These are phyloP conservation scores for Fusarium anthophilum DNA, from an alignment of 2,329 filamentous ascomycete species.

Conservation along the genomic window DNA sequence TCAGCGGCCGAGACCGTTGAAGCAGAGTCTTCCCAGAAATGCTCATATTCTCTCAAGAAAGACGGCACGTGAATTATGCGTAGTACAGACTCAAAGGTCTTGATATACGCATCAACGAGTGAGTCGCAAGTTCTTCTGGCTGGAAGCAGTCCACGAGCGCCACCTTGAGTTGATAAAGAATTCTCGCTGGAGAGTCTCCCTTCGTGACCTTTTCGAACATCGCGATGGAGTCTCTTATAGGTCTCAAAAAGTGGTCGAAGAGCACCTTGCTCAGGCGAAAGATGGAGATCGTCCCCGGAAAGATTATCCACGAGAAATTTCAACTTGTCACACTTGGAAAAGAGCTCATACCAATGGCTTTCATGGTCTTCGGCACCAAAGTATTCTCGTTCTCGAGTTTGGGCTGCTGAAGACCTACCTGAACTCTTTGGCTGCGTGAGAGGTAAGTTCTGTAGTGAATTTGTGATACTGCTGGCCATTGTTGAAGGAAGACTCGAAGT, in stretches of 20 bases:
- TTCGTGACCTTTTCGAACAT: background rate
- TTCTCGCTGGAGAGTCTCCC: accelerated
- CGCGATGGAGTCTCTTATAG: background rate
- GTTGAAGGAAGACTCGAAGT: background rate
- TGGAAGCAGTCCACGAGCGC: background rate
- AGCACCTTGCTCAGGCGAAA: background rate
- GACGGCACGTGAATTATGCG: background rate
- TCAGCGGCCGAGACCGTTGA: background rate
- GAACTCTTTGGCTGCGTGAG: no score
- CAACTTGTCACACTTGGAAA: background rate
- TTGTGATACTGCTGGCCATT: background rate
- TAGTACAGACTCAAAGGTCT: background rate
- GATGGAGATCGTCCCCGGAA: accelerated
- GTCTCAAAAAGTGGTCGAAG: background rate
- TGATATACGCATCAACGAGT: background rate
- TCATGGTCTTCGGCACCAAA: background rate
- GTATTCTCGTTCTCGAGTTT: background rate
- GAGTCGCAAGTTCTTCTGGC: background rate
- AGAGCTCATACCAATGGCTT: background rate
- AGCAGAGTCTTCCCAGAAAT: background rate
- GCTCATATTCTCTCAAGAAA: background rate
- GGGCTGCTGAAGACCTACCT: background rate
- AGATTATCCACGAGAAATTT: background rate
- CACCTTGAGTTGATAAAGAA: accelerated
- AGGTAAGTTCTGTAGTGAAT: background rate